Conservation (phyloP, 352 stramenopile genomes). For the Phytophthora brassicae region DNA sequence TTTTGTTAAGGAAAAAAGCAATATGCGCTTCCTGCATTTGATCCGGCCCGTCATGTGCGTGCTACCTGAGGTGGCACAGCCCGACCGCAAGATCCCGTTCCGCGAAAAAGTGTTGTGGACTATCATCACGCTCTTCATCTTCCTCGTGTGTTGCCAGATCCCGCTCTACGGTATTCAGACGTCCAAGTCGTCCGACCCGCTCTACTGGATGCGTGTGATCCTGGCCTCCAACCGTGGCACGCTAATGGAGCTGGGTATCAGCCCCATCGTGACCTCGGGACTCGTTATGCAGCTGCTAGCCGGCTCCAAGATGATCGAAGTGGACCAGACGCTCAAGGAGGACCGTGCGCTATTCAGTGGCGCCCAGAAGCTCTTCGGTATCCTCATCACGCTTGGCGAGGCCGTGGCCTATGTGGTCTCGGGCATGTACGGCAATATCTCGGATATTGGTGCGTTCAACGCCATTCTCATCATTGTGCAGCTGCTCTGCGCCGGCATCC, state of each 20-base stretch:
- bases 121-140: constrained; percentile 99
- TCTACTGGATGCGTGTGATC: constrained; percentile 99
- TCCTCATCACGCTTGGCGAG: constrained; percentile 98
- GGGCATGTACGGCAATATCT: constrained; percentile 99
- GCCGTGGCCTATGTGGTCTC: constrained; percentile 99
- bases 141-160: constrained; percentile 99
- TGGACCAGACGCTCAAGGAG: constrained; percentile 99
- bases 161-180: constrained; percentile 99
- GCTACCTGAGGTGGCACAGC: constrained; percentile 96
- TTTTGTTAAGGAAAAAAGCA: not conserved
- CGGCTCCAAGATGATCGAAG: constrained; percentile 98
- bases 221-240: constrained; percentile 98
- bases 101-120: constrained; percentile 99
- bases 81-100: constrained; percentile 98
- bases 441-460: constrained; percentile 97
- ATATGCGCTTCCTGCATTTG: constrained; percentile 98
- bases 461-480: constrained; percentile 99
- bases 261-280: constrained; percentile 98
- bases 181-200: constrained; percentile 98
- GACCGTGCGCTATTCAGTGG: constrained; percentile 97
- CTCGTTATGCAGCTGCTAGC: constrained; percentile 99
- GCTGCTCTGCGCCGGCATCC: constrained; percentile 97
- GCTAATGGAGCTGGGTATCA: constrained; percentile 99
- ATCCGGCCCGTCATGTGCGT: constrained; percentile 99
- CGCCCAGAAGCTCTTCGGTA: constrained; percentile 99